Percentiles rank a stretch among this genome's conserved stretches.
Conservation (phyloP, 495 filamentous ascomycete genomes). For the Xylaria castorea region DNA sequence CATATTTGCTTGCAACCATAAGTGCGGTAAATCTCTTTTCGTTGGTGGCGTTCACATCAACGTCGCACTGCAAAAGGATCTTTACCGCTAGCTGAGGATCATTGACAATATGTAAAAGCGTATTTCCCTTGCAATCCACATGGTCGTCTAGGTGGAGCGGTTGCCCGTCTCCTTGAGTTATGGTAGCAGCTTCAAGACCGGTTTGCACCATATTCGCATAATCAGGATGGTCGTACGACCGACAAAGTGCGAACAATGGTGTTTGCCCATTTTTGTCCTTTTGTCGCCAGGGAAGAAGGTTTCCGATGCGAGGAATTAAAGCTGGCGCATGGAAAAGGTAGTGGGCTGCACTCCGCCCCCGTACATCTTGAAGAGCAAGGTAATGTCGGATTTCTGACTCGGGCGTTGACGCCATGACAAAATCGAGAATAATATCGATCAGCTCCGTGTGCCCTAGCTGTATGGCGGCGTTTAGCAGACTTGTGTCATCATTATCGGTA, state of each 20-base stretch:
- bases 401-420: conserved; percentile 48
- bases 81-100: conserved; percentile 77
- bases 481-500: conserved; percentile 85
- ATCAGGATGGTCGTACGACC: conserved; percentile 91
- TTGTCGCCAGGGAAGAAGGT: conserved; percentile 82
- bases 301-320: conserved; percentile 75
- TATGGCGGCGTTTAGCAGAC: conserved; percentile 90
- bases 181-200: conserved; percentile 76
- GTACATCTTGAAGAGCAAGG: conserved; percentile 74
- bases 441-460: conserved; percentile 80
- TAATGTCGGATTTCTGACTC: conserved; percentile 65
- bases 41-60: conserved; percentile 94
- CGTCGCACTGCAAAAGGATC: conserved; percentile 83
- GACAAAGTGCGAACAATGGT: conserved; percentile 89
- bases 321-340: conserved; percentile 94
- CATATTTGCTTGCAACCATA: conserved; percentile 99
- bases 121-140: conserved; percentile 92
- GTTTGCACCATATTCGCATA: conserved; percentile 85
- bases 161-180: conserved; percentile 75
- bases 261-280: conserved; percentile 97
- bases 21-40: conserved; percentile 94
- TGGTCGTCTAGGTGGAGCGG: conserved; percentile 92
- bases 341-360: conserved; percentile 89
- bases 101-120: conserved; percentile 88
- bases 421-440: conserved; percentile 76